Evolutionary conservation across 1,284 basidiomycete species (phyloP).

Genomic region (Wolfiporia cocos): DNA sequence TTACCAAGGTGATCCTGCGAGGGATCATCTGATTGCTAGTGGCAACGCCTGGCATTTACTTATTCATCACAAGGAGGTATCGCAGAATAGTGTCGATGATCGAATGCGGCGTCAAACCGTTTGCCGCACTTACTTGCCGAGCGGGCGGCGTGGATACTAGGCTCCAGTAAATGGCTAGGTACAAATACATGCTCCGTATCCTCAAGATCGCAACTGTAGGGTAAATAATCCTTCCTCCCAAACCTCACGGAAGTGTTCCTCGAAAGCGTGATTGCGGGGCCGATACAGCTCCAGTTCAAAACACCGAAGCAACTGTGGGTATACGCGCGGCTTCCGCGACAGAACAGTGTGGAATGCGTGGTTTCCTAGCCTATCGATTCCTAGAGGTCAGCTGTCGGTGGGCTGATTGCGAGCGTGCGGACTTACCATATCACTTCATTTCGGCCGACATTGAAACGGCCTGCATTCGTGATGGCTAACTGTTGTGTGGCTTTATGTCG

Average conservation of each 20-base stretch:
- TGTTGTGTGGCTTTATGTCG: constrained; percentile 41
- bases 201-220: too few species aligned
- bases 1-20: too few species aligned
- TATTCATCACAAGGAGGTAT: too few species aligned
- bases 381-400: constrained; percentile 17
- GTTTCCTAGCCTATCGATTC: constrained; percentile 70
- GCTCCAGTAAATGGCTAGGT: neutral
- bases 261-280: constrained; percentile 35
- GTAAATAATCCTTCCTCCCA: constrained; percentile 41
- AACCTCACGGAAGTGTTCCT: constrained; percentile 38
- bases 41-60: too few species aligned
- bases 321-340: constrained; percentile 44
- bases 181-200: too few species aligned
- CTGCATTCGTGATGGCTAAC: constrained; percentile 33
- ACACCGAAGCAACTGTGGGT: constrained; percentile 38
- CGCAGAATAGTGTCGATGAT: too few species aligned
- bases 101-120: too few species aligned
- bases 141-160: neutral
- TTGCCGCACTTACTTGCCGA: too few species aligned
- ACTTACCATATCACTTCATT: constrained; percentile 59
- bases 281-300: constrained; percentile 46
- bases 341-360: constrained; percentile 72
- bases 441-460: constrained; percentile 39
- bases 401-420: constrained; percentile 14
- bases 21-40: too few species aligned